phyloP scores from a whole-genome alignment of 768 basidiomycete genomes.

The Trametes elegans region DNA sequence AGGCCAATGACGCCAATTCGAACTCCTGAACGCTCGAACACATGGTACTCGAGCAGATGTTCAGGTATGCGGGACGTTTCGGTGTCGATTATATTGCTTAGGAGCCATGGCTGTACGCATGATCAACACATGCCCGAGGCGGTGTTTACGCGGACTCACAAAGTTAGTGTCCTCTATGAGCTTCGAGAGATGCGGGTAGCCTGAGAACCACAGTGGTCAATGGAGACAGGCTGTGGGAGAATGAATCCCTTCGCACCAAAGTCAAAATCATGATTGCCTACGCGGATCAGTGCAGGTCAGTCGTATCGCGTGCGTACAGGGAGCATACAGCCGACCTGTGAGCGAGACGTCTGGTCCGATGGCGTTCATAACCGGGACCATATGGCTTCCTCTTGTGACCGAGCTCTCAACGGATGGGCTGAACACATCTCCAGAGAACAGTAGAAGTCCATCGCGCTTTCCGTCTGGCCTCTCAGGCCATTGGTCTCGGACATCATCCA shows the following conservation, averaged over 20 bases:
- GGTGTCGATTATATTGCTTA: constrained; percentile 83
- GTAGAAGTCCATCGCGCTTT: constrained; percentile 64
- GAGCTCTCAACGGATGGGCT: constrained; percentile 85
- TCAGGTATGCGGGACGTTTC: constrained; percentile 62
- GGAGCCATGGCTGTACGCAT: constrained; percentile 70
- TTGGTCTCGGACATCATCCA: constrained; percentile 56
- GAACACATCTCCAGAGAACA: constrained; percentile 91
- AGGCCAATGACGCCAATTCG: constrained; percentile 83
- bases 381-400: constrained; percentile 87
- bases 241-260: constrained; percentile 48
- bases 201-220: constrained; percentile 30
- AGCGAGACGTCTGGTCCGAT: constrained; percentile 78
- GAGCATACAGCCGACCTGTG: constrained; percentile 52
- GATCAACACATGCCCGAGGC: background rate
- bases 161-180: constrained; percentile 74
- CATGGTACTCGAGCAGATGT: constrained; percentile 54
- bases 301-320: background rate
- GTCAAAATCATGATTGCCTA: constrained; percentile 94
- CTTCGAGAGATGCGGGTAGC: constrained; percentile 62
- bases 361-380: constrained; percentile 87
- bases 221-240: background rate
- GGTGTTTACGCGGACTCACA: constrained; percentile 39
- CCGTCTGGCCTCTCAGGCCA: constrained; percentile 54
- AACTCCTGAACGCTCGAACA: constrained; percentile 69
- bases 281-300: background rate